Percentiles rank a stretch among this genome's conserved stretches.
Conservation (phyloP, 495 filamentous ascomycete genomes). For the Penicillium salamii region DNA sequence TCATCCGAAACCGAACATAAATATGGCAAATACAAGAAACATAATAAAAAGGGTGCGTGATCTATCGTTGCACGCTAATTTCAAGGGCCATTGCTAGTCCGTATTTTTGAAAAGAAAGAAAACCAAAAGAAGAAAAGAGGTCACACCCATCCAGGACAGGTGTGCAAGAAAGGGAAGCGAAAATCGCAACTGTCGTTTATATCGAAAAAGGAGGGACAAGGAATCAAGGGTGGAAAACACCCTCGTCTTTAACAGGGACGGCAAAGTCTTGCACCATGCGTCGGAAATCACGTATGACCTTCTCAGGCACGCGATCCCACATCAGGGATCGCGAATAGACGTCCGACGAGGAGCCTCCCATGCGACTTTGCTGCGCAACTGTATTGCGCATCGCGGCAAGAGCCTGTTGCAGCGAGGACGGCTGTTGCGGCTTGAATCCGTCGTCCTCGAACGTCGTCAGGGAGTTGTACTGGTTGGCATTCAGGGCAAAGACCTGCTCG, state of each 20-base stretch:
- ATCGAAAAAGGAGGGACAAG: conserved; percentile 2
- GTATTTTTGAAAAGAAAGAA: conserved; percentile 10
- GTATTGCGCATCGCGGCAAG: conserved; percentile 76
- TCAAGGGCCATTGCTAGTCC: conserved; percentile 9
- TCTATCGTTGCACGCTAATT: conserved; percentile 12
- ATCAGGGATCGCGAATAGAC: conserved; percentile 91
- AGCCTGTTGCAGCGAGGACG: conserved; percentile 73
- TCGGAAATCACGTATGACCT: conserved; percentile 90
- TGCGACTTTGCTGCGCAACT: conserved; percentile 38
- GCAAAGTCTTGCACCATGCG: conserved; percentile 70
- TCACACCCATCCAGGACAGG: not conserved
- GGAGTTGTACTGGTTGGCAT: conserved; percentile 84
- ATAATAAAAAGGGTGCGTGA: conserved; percentile 5
- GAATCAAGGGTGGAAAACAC: conserved; percentile 12
- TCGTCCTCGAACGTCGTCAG: conserved; percentile 60
- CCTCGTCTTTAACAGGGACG: conserved; percentile 36
- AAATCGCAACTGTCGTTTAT: not conserved
- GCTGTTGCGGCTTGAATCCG: conserved; percentile 43
- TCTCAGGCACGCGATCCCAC: conserved; percentile 88
- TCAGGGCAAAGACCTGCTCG: conserved; percentile 83
- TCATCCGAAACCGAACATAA: not conserved
- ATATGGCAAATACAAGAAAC: not conserved
- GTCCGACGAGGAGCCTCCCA: conserved; percentile 46
- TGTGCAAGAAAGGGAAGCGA: not conserved
- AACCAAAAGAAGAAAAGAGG: conserved; percentile 4